Evolutionary conservation across 129 eudicot species (phyloP).

Genomic region (Tanacetum coccineum): DNA sequence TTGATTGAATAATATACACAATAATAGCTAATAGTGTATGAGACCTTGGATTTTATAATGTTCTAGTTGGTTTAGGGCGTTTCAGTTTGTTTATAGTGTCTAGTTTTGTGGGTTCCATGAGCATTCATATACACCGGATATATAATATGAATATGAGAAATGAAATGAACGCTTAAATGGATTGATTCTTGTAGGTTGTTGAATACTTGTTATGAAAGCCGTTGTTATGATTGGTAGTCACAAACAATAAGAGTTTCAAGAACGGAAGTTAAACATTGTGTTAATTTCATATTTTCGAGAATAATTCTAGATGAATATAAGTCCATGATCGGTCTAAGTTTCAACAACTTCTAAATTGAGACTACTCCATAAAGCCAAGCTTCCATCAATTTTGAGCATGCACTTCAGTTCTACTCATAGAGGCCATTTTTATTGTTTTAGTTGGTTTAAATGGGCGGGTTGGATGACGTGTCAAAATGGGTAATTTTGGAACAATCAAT

Average conservation of each 20-base stretch:
- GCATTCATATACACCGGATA: too few relatives aligned
- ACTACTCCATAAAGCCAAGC: background rate
- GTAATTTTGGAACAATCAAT: background rate
- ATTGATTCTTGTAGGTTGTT: background rate
- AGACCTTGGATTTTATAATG: too few relatives aligned
- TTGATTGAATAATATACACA: too few relatives aligned
- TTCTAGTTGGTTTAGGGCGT: too few relatives aligned
- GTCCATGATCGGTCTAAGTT: background rate
- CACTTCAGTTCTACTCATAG: background rate
- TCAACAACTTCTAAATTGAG: background rate
- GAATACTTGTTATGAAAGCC: background rate
- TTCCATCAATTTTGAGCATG: constrained; percentile 2
- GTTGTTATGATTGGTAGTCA: background rate
- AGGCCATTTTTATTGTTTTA: background rate
- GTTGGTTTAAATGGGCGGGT: background rate
- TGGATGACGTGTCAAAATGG: background rate
- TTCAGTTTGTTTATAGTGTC: too few relatives aligned
- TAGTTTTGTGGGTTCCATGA: too few relatives aligned
- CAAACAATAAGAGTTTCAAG: background rate
- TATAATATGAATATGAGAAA: too few relatives aligned
- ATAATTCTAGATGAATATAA: background rate
- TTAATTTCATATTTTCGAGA: background rate
- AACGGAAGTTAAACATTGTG: background rate
- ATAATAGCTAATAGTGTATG: too few relatives aligned
- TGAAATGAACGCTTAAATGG: too few relatives aligned